Conservation (phyloP, 2,329 filamentous ascomycete species). For the Penicillium sp. region DNA sequence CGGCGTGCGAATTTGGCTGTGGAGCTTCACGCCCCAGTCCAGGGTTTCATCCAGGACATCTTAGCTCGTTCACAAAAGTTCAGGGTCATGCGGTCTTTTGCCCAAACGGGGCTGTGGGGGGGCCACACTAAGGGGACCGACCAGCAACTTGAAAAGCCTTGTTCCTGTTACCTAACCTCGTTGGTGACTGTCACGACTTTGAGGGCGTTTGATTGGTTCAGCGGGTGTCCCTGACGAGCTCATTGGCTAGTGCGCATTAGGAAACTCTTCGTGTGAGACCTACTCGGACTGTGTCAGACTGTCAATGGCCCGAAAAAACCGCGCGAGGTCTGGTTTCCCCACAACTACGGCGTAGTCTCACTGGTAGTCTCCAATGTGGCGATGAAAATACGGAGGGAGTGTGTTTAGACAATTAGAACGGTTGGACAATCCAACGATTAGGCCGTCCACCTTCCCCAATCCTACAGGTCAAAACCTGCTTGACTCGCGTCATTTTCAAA, state of each 20-base stretch:
- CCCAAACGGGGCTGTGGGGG: slow-evolving; percentile 13
- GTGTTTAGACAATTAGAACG: not conserved
- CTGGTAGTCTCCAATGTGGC: slow-evolving; percentile 9
- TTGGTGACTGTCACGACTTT: not conserved
- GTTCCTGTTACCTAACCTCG: slow-evolving; percentile 2
- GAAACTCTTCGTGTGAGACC: slow-evolving; percentile 9
- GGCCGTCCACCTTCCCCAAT: not conserved
- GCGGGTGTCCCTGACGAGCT: slow-evolving; percentile 2
- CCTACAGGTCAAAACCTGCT: not conserved
- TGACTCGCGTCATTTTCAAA: not conserved
- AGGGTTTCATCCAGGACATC: slow-evolving; percentile 13
- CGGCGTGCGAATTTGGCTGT: slow-evolving; percentile 2
- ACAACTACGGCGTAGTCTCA: slow-evolving; percentile 4
- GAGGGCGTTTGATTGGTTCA: not conserved
- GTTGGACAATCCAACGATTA: not conserved
- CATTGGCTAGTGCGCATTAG: not conserved
- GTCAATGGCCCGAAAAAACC: not conserved
- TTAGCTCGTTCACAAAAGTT: not conserved
- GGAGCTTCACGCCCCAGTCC: slow-evolving; percentile 3
- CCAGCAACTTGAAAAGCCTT: not conserved
- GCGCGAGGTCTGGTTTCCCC: not conserved
- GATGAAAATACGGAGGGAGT: not conserved
- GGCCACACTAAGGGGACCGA: not conserved
- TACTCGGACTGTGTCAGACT: not conserved
- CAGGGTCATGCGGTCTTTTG: slow-evolving; percentile 17